Evolutionary conservation across 169 alveolate genomes (phyloP).

Genomic region (Plasmodium relictum): DNA sequence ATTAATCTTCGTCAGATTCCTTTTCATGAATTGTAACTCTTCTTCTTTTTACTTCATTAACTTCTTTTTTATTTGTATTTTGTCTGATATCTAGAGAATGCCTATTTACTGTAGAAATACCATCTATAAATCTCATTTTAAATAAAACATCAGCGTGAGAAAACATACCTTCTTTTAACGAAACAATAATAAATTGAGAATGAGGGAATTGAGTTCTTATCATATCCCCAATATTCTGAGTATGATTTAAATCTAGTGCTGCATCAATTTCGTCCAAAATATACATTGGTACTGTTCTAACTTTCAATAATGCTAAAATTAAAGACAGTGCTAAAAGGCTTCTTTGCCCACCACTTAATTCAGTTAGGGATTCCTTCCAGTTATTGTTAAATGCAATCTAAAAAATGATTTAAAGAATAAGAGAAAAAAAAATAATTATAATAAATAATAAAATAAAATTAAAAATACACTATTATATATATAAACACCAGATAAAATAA

Average conservation of each 20-base stretch:
- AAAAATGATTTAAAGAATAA: constrained; percentile 15
- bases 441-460: neutral
- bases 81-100: constrained; percentile 75
- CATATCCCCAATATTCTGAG: constrained; percentile 98
- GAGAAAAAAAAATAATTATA: neutral
- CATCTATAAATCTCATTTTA: constrained; percentile 95
- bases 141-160: constrained; percentile 98
- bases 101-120: constrained; percentile 88
- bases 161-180: constrained; percentile 98
- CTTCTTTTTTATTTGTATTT: constrained; percentile 34
- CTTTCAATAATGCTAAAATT: constrained; percentile 96
- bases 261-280: constrained; percentile 99
- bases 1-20: constrained; percentile 51
- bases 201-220: constrained; percentile 96
- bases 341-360: constrained; percentile 96
- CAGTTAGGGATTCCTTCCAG: constrained; percentile 95
- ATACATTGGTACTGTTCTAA: constrained; percentile 99
- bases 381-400: constrained; percentile 93
- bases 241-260: constrained; percentile 98
- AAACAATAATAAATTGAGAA: constrained; percentile 97
- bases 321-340: constrained; percentile 98
- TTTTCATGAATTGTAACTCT: constrained; percentile 59
- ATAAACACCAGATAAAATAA: too few relatives aligned
- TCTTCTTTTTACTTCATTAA: constrained; percentile 40
- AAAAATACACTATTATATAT: neutral